These are phyloP conservation scores for Suillus paluster DNA, from an alignment of 768 basidiomycete species.

Conservation along the genomic window DNA sequence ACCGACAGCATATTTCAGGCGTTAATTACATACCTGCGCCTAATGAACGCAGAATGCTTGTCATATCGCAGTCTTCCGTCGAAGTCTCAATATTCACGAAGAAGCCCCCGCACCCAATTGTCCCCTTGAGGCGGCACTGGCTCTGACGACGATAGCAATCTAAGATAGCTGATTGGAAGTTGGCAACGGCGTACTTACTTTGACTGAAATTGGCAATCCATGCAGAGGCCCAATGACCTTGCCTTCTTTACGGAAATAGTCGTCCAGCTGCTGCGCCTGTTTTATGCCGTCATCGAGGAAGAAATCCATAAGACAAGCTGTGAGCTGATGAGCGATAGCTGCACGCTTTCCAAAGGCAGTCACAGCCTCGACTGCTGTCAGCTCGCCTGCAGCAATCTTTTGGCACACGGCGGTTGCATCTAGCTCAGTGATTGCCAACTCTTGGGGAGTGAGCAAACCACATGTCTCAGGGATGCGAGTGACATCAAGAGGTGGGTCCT, in stretches of 20 bases:
- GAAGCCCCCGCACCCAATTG: conserved; percentile 42
- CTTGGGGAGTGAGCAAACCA: conserved; percentile 34
- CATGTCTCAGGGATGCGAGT: conserved; percentile 35
- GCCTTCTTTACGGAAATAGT: conserved; percentile 41
- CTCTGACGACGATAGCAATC: conserved; percentile 30
- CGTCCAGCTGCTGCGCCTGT: conserved; percentile 47
- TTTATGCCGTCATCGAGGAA: conserved; percentile 48
- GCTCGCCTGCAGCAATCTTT: conserved; percentile 31
- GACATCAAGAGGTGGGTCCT: conserved; percentile 35
- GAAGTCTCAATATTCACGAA: conserved; percentile 25
- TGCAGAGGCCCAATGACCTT: conserved; percentile 48
- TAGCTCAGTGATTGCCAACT: conserved; percentile 39
- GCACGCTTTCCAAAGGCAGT: conserved; percentile 53
- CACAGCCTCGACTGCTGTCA: conserved; percentile 44
- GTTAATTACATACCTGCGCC: conserved; percentile 41
- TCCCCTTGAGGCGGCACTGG: conserved; percentile 43
- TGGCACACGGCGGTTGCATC: conserved; percentile 40
- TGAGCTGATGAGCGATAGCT: conserved; percentile 54
- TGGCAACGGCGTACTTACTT: conserved; percentile 28
- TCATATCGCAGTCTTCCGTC: conserved; percentile 32
- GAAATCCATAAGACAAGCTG: conserved; percentile 44
- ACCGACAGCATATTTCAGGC: conserved; percentile 6
- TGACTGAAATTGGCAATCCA: conserved; percentile 45
- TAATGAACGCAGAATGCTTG: conserved; percentile 41
- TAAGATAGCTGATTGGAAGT: background rate